Evolutionary conservation across 495 filamentous ascomycete genomes (phyloP).

Genomic region (Penicillium cosmopolitanum): DNA sequence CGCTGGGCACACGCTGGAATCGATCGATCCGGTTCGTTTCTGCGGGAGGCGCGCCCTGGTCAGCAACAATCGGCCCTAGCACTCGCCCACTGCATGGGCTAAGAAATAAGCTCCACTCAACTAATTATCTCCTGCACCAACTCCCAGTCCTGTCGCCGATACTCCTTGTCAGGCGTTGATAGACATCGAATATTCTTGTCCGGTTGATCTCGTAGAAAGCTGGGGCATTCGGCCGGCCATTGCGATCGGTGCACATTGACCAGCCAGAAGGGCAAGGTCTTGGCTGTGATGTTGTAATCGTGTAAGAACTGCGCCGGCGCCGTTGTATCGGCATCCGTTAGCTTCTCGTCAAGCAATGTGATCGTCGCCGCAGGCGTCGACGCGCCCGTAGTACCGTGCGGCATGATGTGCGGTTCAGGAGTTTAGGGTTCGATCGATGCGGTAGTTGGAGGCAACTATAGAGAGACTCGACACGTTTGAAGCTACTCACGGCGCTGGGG

Average conservation of each 20-base stretch:
- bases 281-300: conserved; percentile 7
- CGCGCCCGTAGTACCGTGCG: conserved; percentile 14
- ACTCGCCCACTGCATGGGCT: not conserved
- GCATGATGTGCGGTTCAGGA: conserved; percentile 12
- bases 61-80: conserved; percentile 10
- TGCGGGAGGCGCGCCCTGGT: conserved; percentile 20
- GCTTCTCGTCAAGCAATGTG: conserved; percentile 29
- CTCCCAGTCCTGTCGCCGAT: conserved; percentile 61
- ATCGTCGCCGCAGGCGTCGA: conserved; percentile 31
- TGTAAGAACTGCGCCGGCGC: conserved; percentile 18
- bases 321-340: conserved; percentile 22
- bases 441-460: not conserved
- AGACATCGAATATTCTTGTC: conserved; percentile 58
- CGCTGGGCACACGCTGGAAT: conserved; percentile 74
- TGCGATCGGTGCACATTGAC: conserved; percentile 68
- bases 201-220: conserved; percentile 61
- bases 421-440: too few relatives aligned
- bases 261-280: conserved; percentile 72
- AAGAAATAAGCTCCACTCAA: conserved; percentile 28
- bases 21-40: conserved; percentile 68
- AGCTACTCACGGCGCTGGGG: conserved; percentile 17
- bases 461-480: not conserved
- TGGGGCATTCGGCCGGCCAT: conserved; percentile 68
- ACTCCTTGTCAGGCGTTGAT: conserved; percentile 64
- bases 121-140: conserved; percentile 64